Evolutionary conservation across 1,284 basidiomycete species (phyloP).

Genomic region (Ustilago hordei): DNA sequence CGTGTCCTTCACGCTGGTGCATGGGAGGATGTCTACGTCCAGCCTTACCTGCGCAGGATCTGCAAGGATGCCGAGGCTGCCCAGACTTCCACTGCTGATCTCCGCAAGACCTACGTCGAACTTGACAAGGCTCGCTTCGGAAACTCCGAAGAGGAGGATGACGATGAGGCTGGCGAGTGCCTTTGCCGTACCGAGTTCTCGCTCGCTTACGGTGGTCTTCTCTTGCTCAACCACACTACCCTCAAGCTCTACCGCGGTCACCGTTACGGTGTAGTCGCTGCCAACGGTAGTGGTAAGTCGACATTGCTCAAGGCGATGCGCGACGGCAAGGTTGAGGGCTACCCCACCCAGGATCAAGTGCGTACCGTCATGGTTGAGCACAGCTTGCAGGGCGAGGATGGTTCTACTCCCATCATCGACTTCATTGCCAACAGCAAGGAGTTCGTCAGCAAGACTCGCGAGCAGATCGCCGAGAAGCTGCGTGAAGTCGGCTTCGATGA

Average conservation of each 20-base stretch:
- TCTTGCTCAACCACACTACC: conserved; percentile 93
- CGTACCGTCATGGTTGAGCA: conserved; percentile 96
- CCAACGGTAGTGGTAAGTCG: conserved; percentile 96
- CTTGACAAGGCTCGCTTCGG: conserved; percentile 66
- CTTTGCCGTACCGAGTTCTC: conserved; percentile 94
- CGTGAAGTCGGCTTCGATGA: conserved; percentile 82
- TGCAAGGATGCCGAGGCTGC: conserved; percentile 57
- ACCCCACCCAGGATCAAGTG: conserved; percentile 87
- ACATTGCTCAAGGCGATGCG: conserved; percentile 95
- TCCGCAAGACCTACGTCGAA: conserved; percentile 62
- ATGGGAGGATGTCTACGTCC: conserved; percentile 68
- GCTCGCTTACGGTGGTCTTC: conserved; percentile 93
- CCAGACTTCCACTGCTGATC: conserved; percentile 55
- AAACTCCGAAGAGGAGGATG: conserved; percentile 76
- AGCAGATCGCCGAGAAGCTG: conserved; percentile 61
- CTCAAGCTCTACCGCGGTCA: conserved; percentile 88
- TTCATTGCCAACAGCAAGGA: conserved; percentile 83
- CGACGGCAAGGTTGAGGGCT: conserved; percentile 93
- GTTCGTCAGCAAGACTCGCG: conserved; percentile 56
- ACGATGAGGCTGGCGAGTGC: conserved; percentile 75
- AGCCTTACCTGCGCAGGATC: conserved; percentile 70
- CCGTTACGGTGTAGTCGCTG: conserved; percentile 92
- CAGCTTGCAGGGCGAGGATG: conserved; percentile 91
- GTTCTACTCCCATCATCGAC: conserved; percentile 82
- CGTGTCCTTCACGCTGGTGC: conserved; percentile 63